These are phyloP conservation scores for Globisporangium spinosum DNA, from an alignment of 352 stramenopile genomes.

Conservation along the genomic window DNA sequence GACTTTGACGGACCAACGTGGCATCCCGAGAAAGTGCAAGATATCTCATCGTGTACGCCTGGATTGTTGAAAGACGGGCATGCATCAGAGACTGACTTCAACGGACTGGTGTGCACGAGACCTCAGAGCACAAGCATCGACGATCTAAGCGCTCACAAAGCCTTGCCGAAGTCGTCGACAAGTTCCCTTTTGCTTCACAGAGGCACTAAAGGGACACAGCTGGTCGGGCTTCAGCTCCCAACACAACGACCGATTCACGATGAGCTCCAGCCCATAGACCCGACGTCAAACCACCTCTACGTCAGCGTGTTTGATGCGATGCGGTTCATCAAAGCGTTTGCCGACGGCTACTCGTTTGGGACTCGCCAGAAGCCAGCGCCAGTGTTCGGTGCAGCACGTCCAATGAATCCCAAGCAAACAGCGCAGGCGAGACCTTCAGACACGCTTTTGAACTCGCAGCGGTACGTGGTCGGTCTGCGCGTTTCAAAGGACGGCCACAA, in stretches of 20 bases:
- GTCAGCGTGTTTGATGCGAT: constrained; percentile 1
- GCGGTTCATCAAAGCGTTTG: constrained; percentile 4
- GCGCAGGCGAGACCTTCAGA: background rate
- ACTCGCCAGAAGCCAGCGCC: background rate
- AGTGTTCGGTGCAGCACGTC: background rate
- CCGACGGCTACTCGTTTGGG: background rate
- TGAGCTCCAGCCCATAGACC: background rate
- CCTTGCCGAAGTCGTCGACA: background rate
- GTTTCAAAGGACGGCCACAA: constrained; percentile 18
- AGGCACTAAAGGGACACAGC: background rate
- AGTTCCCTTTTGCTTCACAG: background rate
- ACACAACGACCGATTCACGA: background rate
- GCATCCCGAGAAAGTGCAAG: background rate
- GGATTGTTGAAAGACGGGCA: background rate
- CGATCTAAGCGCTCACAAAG: background rate
- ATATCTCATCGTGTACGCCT: background rate
- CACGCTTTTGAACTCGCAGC: background rate
- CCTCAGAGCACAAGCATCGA: background rate
- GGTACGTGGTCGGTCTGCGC: constrained; percentile 5
- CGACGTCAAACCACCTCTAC: background rate
- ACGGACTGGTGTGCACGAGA: background rate
- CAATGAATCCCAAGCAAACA: background rate
- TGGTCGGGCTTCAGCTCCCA: background rate
- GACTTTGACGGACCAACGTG: background rate
- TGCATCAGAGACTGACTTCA: background rate